Evolutionary conservation across 1,284 basidiomycete genomes (phyloP), one percentile per base, ranked within the genome.

Genomic region (Amylostereum chailletii): DNA sequence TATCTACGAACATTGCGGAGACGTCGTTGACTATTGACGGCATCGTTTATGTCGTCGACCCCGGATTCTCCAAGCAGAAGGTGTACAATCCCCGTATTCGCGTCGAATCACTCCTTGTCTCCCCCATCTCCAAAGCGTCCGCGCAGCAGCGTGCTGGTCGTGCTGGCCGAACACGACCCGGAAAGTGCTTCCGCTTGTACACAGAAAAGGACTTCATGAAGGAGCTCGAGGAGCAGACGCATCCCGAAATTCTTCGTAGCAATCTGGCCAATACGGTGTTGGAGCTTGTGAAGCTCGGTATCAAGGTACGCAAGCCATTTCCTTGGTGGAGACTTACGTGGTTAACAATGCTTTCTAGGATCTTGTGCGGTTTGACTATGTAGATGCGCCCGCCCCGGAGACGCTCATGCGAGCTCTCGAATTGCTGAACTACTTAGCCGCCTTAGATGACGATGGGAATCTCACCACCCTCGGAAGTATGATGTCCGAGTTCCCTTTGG

Each of bases 401-500:
- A 97, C 94, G 2, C 80, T 99, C 50, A 98, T 99, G 94, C 86
- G 96, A 51, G 96, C 95, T 2, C 72, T 99, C 47, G 96, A 99
- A 67, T 69, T 98, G 49, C 75, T 99, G 48, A 96, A 98, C 63
- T 96, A 88, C 67, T 76, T 99, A 31, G 82, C 85, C 3, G 95
- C 94, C 0, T 74, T 99, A 53, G 93, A 99, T 62, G 94, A 99
- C 59, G 91, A 97, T 4, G 95, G 96, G 11, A 84, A 92, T 54
- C 67, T 99, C 49, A 99, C 95, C 1, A 69, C 85, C 0, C 70
- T 98, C 2, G 95, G 96, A 9, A 73, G 71, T 43, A 89, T 94
- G 53, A 98, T 99, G 95, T 95, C 95, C 8, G 94, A 98, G 57
- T 97, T 99, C 71, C 95, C 95, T 10, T 76, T 99, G 31, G 96